Conservation (phyloP, 2,329 filamentous ascomycete genomes). For the Mycogone perniciosa region DNA sequence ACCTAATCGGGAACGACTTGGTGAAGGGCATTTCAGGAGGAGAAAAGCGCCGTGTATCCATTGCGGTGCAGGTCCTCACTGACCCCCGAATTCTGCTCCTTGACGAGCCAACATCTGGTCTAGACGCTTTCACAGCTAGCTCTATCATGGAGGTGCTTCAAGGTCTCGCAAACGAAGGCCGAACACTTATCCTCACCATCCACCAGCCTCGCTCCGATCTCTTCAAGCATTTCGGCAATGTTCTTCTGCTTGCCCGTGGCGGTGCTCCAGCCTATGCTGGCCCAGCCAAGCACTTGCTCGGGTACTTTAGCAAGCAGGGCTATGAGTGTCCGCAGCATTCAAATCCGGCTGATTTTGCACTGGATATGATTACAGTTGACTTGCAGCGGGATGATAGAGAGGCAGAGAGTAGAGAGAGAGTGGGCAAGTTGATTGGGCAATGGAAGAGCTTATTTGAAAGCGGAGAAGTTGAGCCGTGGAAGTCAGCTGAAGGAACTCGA, state of each 20-base stretch:
- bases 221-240: slow-evolving; percentile 64
- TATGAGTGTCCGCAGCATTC: slow-evolving; percentile 61
- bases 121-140: slow-evolving; percentile 71
- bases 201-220: slow-evolving; percentile 71
- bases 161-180: slow-evolving; percentile 64
- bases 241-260: slow-evolving; percentile 64
- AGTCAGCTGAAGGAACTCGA: slow-evolving; percentile 11
- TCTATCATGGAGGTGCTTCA: slow-evolving; percentile 71
- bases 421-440: slow-evolving; percentile 52
- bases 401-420: slow-evolving; percentile 54
- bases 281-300: slow-evolving; percentile 54
- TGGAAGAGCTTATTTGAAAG: slow-evolving; percentile 38
- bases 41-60: slow-evolving; percentile 71
- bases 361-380: slow-evolving; percentile 72
- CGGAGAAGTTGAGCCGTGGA: slow-evolving; percentile 7
- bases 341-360: slow-evolving; percentile 71
- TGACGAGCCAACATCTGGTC: slow-evolving; percentile 69
- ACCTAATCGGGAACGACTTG: slow-evolving; percentile 63
- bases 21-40: slow-evolving; percentile 75
- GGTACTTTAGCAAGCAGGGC: slow-evolving; percentile 55
- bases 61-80: slow-evolving; percentile 71
- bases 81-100: slow-evolving; percentile 67
- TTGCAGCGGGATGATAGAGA: slow-evolving; percentile 60
- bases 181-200: slow-evolving; percentile 70
- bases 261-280: slow-evolving; percentile 65